Evolutionary conservation across 1,284 basidiomycete genomes (phyloP), one percentile per base, ranked within the genome.

Genomic region (Ganoderma meredithae): DNA sequence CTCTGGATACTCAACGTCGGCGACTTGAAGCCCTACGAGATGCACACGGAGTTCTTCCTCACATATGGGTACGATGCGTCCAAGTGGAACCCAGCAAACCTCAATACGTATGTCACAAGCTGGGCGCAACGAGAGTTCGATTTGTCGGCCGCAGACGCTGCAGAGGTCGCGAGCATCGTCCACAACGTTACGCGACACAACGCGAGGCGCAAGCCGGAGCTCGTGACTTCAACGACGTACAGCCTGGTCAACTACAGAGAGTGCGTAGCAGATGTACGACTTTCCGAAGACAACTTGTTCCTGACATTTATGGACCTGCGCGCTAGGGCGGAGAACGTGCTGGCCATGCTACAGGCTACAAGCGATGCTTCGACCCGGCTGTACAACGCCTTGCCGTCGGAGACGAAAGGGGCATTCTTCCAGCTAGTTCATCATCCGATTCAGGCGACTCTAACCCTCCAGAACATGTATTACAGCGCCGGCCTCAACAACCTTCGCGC

Each of bases 1-100:
- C 78, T 90, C 43, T 90, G 88, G 88, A 82, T 90, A 44, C 76
- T 89, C 55, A 89, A 89, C 73, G 88, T 90, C 43, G 91, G 90
- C 25, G 91, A 93, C 73, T 78, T 93, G 47, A 93, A 93, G 76
- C 89, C 90, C 0, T 90, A 89, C 73, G 92, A 94, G 72, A 84
- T 88, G 73, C 86, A 90, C 56, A 88, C 84, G 27, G 90, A 93
- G 71, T 92, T 90, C 76, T 92, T 90, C 82, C 80, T 93, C 71
- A 82, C 81, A 22, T 85, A 86, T 60, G 90, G 85, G 1, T 93
- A 88, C 83, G 84, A 93, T 73, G 78, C 86, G 0, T 80, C 85
- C 0, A 77, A 81, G 12, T 89, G 86, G 84, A 83, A 81, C 19
- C 81, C 80, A 9, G 80, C 83, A 65, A 90, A 90, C 70, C 74